Conservation (phyloP, 2,329 filamentous ascomycete genomes). For the Aureobasidium namibiae region DNA sequence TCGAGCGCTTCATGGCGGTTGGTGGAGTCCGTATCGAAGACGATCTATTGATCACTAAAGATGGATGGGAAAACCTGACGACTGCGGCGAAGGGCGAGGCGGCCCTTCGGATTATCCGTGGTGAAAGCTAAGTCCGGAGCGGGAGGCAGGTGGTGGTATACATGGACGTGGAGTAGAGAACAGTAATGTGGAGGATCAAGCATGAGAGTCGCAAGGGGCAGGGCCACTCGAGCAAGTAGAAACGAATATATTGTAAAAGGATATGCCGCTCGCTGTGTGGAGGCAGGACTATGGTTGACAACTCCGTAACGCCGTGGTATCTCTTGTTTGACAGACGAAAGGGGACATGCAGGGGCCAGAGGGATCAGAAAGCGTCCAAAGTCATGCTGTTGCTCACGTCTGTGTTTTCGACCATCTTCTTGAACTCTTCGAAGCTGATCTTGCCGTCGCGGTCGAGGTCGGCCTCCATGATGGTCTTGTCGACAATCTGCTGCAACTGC, state of each 20-base stretch:
- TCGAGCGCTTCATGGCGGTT: conserved; percentile 75
- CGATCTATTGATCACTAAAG: conserved; percentile 63
- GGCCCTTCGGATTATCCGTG: conserved; percentile 48
- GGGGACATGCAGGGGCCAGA: neutral
- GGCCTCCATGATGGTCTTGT: conserved; percentile 99
- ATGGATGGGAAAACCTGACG: conserved; percentile 65
- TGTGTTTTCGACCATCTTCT: conserved; percentile 96
- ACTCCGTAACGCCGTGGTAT: conserved; percentile 15
- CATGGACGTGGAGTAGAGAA: neutral
- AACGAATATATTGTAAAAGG: neutral
- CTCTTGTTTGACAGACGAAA: neutral
- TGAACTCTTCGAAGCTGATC: conserved; percentile 99
- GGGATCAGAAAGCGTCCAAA: neutral
- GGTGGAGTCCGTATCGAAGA: conserved; percentile 68
- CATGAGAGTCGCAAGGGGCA: too few relatives aligned
- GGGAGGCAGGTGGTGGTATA: neutral
- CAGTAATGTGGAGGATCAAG: neutral
- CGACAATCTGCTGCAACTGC: conserved; percentile 97
- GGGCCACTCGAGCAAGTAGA: neutral
- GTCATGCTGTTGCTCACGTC: conserved; percentile 37
- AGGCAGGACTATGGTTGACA: neutral
- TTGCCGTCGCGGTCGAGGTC: conserved; percentile 93
- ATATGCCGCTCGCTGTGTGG: neutral
- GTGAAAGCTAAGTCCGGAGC: conserved; percentile 2
- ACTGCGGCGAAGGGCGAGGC: conserved; percentile 61